These are phyloP conservation scores for Taphrina confusa DNA, from an alignment of 1,139 yeast species.

Conservation along the genomic window DNA sequence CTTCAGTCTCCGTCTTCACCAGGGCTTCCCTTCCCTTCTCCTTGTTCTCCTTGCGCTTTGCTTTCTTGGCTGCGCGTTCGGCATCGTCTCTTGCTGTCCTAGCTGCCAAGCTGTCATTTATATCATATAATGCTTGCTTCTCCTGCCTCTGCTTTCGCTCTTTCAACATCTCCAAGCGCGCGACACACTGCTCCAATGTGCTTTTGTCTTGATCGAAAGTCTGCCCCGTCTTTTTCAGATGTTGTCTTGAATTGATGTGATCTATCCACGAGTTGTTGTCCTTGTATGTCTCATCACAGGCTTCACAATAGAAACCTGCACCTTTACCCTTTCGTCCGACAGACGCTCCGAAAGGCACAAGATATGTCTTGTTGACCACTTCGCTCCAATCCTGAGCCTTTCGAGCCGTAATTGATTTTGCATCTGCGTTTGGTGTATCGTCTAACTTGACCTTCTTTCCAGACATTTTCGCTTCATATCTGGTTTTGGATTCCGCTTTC, in stretches of 20 bases:
- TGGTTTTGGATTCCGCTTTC: conserved; percentile 28
- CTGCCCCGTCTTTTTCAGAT: conserved; percentile 44
- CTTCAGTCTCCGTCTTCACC: conserved; percentile 41
- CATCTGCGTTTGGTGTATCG: conserved; percentile 38
- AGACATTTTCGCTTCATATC: conserved; percentile 33
- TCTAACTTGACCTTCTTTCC: conserved; percentile 15
- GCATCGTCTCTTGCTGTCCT: conserved; percentile 27
- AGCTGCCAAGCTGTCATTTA: conserved; percentile 51
- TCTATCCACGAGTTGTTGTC: conserved; percentile 80
- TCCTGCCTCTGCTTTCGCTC: conserved; percentile 46
- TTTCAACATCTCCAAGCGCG: conserved; percentile 45
- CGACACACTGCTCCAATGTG: conserved; percentile 47
- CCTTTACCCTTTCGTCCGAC: conserved; percentile 60
- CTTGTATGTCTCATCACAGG: conserved; percentile 74
- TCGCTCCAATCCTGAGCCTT: conserved; percentile 34
- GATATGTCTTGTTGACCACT: conserved; percentile 51
- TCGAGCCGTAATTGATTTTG: conserved; percentile 44
- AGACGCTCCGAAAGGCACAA: conserved; percentile 52
- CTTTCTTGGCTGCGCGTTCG: conserved; percentile 44
- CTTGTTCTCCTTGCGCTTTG: conserved; percentile 41
- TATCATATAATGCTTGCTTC: conserved; percentile 50
- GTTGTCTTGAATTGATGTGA: conserved; percentile 69
- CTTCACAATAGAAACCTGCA: conserved; percentile 79
- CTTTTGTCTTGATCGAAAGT: conserved; percentile 45
- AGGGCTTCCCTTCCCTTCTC: conserved; percentile 43